phyloP scores from a whole-genome alignment of 1,139 yeast species.

The Sugiyamaella paludigena region DNA sequence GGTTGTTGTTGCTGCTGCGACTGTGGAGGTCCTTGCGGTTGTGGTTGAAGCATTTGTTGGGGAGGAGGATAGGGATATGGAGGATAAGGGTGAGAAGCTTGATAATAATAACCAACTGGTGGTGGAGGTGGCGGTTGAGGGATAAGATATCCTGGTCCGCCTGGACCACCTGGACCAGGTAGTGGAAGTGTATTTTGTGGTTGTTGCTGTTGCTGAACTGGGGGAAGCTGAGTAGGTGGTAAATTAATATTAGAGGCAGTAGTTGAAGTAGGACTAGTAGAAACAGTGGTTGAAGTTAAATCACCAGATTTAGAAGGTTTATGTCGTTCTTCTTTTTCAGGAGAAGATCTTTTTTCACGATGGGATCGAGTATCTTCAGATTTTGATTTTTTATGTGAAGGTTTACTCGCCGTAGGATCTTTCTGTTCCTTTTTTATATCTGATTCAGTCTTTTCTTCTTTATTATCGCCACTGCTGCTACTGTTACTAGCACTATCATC shows the following conservation, averaged over 20 bases:
- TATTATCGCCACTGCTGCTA: no score
- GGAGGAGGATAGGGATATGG: not conserved
- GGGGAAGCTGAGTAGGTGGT: not conserved
- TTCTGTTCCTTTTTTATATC: no score
- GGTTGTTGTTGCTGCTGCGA: not conserved
- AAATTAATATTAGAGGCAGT: not conserved
- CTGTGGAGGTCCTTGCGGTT: not conserved
- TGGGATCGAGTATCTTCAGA: no score
- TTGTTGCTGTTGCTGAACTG: not conserved
- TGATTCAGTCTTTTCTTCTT: no score
- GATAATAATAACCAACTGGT: not conserved
- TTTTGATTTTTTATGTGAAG: no score
- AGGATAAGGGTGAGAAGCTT: not conserved
- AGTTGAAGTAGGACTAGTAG: not conserved
- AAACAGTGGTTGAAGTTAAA: no score
- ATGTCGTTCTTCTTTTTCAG: no score
- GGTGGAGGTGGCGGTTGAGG: not conserved
- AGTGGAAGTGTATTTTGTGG: not conserved
- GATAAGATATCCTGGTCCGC: not conserved
- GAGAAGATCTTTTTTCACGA: no score
- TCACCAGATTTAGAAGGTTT: no score
- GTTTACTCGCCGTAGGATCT: no score
- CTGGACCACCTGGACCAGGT: slow-evolving; percentile 1
- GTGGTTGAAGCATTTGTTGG: not conserved
- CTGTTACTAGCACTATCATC: no score